phyloP scores from a whole-genome alignment of 129 eudicot genomes.

The Mikania micrantha region DNA sequence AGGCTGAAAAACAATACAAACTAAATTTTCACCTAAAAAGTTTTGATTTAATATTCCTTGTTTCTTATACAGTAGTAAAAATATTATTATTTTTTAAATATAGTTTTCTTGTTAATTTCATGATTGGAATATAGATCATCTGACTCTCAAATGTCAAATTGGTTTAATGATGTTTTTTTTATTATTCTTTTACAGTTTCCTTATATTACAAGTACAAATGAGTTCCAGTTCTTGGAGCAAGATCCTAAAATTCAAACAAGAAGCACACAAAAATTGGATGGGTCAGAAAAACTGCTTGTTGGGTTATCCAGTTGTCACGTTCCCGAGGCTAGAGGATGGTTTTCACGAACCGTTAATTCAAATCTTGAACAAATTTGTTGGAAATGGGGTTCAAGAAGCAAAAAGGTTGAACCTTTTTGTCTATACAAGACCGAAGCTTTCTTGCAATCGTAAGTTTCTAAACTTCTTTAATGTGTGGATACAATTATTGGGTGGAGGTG shows the following conservation, averaged over 20 bases:
- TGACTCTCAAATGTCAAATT: conserved; percentile 11
- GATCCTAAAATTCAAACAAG: conserved; percentile 18
- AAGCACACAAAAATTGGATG: conserved; percentile 7
- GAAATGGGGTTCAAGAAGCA: conserved; percentile 38
- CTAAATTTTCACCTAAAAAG: neutral
- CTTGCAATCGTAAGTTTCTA: conserved; percentile 49
- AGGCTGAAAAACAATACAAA: neutral
- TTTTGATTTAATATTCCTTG: neutral
- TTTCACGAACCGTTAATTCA: conserved; percentile 24
- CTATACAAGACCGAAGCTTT: conserved; percentile 50
- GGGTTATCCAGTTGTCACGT: conserved; percentile 59
- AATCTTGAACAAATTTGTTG: conserved; percentile 77
- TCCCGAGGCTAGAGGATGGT: conserved; percentile 75
- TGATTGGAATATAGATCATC: neutral
- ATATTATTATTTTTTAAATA: neutral
- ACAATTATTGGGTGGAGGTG: neutral
- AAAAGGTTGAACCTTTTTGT: conserved; percentile 50
- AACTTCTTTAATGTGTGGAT: neutral
- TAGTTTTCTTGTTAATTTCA: neutral
- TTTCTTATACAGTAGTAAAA: neutral
- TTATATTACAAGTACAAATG: conserved; percentile 26
- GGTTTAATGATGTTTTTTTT: conserved; percentile 2
- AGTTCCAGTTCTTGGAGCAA: neutral
- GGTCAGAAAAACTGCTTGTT: conserved; percentile 26
- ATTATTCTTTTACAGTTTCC: conserved; percentile 56